These are phyloP conservation scores for Ramaria rubella DNA, from an alignment of 768 basidiomycete genomes.

Conservation along the genomic window DNA sequence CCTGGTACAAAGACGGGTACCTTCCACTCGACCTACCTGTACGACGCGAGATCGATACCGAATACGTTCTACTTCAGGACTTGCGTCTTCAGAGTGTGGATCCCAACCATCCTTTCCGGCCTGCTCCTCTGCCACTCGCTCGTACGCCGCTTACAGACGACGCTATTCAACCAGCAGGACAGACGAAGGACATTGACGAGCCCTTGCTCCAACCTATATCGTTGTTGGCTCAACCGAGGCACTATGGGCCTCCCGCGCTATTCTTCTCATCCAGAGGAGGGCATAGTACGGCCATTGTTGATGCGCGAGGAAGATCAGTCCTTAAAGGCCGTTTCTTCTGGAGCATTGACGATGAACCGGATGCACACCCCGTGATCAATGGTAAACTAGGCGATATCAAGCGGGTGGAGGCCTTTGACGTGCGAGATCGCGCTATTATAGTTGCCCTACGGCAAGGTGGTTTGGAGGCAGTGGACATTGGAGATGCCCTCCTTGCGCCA, in stretches of 20 bases:
- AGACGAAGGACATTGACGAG: constrained; percentile 32
- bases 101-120: constrained; percentile 70
- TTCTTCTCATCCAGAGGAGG: constrained; percentile 89
- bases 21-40: constrained; percentile 80
- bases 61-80: constrained; percentile 64
- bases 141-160: constrained; percentile 22
- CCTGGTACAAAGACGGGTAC: constrained; percentile 81
- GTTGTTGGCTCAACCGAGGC: constrained; percentile 66
- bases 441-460: constrained; percentile 86
- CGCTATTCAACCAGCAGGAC: constrained; percentile 20
- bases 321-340: constrained; percentile 75
- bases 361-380: constrained; percentile 26
- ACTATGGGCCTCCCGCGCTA: constrained; percentile 81
- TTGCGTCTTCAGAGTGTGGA: constrained; percentile 73
- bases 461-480: constrained; percentile 71
- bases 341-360: constrained; percentile 58
- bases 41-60: constrained; percentile 64
- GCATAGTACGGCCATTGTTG: constrained; percentile 82
- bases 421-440: constrained; percentile 65
- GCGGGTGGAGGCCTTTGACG: constrained; percentile 76
- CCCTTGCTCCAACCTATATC: constrained; percentile 69
- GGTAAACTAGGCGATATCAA: constrained; percentile 75
- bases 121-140: constrained; percentile 36
- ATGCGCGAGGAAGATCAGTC: constrained; percentile 78
- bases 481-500: constrained; percentile 72